Percentiles rank a stretch among this genome's conserved stretches.
Evolutionary conservation across 768 basidiomycete genomes (phyloP).

Genomic region (Mycena galericulata): DNA sequence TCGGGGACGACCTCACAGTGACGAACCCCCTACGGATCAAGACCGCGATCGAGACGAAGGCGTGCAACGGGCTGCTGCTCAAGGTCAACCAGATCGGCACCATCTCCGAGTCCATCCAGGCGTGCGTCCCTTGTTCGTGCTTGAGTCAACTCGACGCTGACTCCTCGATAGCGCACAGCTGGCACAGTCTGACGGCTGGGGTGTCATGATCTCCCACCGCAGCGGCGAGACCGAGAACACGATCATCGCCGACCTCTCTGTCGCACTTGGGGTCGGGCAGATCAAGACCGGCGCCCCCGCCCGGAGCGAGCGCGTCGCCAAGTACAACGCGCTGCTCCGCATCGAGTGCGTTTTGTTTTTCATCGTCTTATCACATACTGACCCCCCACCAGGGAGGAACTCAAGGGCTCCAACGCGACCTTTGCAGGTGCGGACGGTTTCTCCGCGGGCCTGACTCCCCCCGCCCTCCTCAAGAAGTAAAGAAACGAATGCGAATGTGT

Average conservation of each 20-base stretch:
- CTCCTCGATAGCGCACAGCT: conserved; percentile 82
- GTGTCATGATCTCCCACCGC: conserved; percentile 99
- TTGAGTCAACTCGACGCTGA: conserved; percentile 6
- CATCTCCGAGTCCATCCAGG: conserved; percentile 98
- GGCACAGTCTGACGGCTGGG: conserved; percentile 95
- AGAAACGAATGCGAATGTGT: no score
- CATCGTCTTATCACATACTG: conserved; percentile 27
- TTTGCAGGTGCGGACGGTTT: conserved; percentile 87
- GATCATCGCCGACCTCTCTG: conserved; percentile 94
- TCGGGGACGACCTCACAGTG: conserved; percentile 97
- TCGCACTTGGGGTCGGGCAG: conserved; percentile 92
- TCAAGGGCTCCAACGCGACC: conserved; percentile 68
- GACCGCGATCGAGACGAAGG: conserved; percentile 99
- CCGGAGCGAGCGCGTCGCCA: conserved; percentile 95
- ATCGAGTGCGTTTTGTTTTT: conserved; percentile 75
- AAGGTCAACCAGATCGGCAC: conserved; percentile 99
- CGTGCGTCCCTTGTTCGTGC: conserved; percentile 64
- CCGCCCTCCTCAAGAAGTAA: conserved; percentile 79
- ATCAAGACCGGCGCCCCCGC: conserved; percentile 99
- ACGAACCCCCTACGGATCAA: conserved; percentile 98
- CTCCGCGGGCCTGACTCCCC: conserved; percentile 79
- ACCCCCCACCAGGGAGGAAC: conserved; percentile 73
- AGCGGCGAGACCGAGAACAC: conserved; percentile 99
- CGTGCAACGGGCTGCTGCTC: conserved; percentile 97
- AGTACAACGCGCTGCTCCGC: conserved; percentile 91